Conservation (phyloP, 2,329 filamentous ascomycete species). For the Fusarium bactridioides region DNA sequence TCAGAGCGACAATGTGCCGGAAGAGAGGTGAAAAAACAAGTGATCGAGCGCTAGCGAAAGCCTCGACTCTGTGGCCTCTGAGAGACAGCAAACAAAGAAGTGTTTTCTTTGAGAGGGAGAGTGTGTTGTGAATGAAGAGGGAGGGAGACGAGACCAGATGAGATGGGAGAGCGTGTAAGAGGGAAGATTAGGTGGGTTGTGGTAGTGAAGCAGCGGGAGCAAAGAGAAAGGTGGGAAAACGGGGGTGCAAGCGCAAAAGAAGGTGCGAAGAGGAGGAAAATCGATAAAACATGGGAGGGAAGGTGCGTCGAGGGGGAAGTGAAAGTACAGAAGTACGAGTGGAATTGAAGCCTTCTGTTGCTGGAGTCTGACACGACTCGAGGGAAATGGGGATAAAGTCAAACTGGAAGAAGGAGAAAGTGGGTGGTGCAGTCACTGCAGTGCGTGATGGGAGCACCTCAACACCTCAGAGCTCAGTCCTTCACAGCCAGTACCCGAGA, state of each 20-base stretch:
- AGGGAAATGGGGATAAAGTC: conserved; percentile 36
- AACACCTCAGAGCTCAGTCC: neutral
- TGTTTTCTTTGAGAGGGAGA: conserved; percentile 36
- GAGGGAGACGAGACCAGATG: conserved; percentile 37
- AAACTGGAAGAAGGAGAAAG: conserved; percentile 36
- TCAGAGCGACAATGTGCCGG: conserved; percentile 27
- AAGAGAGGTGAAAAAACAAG: conserved; percentile 33
- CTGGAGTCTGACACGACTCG: conserved; percentile 40
- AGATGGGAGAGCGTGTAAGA: conserved; percentile 41
- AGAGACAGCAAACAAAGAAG: conserved; percentile 28
- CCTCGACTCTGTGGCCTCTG: conserved; percentile 47
- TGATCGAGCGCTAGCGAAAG: conserved; percentile 60
- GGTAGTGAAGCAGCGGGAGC: conserved; percentile 42
- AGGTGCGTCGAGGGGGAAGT: conserved; percentile 30
- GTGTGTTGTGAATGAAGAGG: conserved; percentile 33
- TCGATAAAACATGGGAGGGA: conserved; percentile 22
- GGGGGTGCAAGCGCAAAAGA: conserved; percentile 38
- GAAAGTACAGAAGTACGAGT: conserved; percentile 30
- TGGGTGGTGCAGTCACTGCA: conserved; percentile 25
- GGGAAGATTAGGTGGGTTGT: conserved; percentile 38
- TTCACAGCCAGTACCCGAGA: conserved; percentile 5
- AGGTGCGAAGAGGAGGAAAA: conserved; percentile 39
- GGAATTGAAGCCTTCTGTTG: conserved; percentile 39
- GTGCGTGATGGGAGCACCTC: neutral
- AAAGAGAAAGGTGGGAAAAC: conserved; percentile 25